Conservation (phyloP, 2,329 filamentous ascomycete genomes). For the Triangularia verruculosa region DNA sequence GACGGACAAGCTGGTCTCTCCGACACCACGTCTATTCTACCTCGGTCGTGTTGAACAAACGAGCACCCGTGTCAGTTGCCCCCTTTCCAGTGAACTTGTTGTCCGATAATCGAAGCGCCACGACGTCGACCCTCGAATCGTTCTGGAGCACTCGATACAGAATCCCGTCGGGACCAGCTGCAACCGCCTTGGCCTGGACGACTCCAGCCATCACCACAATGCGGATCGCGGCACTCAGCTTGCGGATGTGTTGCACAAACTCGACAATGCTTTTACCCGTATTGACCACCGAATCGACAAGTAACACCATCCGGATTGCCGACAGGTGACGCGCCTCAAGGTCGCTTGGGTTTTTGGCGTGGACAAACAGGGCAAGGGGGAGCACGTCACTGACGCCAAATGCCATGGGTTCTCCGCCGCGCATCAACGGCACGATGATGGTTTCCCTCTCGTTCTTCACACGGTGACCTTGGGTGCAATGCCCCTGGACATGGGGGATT, state of each 20-base stretch:
- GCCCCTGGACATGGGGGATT: constrained; percentile 52
- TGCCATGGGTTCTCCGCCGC: constrained; percentile 61
- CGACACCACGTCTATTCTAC: no score
- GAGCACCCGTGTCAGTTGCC: constrained; percentile 56
- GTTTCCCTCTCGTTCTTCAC: constrained; percentile 48
- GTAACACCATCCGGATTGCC: constrained; percentile 40
- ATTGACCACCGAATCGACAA: constrained; percentile 63
- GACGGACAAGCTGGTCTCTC: no score
- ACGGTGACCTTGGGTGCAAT: constrained; percentile 42
- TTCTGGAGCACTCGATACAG: constrained; percentile 24
- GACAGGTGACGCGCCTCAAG: constrained; percentile 42
- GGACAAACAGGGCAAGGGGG: constrained; percentile 49
- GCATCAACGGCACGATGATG: constrained; percentile 59
- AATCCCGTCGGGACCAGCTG: not conserved
- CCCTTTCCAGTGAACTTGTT: constrained; percentile 55
- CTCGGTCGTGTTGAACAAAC: constrained; percentile 57
- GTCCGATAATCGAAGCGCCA: constrained; percentile 53
- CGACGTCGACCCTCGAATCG: constrained; percentile 37
- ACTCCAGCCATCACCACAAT: constrained; percentile 56
- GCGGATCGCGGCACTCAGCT: constrained; percentile 36
- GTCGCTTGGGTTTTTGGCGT: constrained; percentile 41
- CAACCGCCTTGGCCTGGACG: constrained; percentile 42
- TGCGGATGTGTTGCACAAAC: constrained; percentile 48
- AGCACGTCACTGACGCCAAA: constrained; percentile 54
- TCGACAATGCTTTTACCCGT: constrained; percentile 48